Evolutionary conservation across 2,329 filamentous ascomycete genomes (phyloP), one percentile per base, ranked within the genome.

Genomic region (Setomelanomma holmii): DNA sequence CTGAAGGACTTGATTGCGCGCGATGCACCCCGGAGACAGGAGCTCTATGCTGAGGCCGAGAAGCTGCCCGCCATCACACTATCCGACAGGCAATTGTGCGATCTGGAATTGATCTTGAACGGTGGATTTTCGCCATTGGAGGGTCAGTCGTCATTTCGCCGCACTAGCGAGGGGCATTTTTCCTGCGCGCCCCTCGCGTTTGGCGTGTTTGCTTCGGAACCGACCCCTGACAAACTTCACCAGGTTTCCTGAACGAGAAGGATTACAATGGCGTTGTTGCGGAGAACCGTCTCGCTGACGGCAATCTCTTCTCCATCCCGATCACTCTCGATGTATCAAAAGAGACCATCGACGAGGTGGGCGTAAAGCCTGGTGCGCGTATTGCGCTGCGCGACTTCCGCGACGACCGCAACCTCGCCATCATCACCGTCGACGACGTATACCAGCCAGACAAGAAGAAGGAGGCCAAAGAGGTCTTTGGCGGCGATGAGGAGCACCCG

Each of bases 111-210:
- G 78, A 92, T 99, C 72, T 87, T 99, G 77, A 98, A 92, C 78
- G 95, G 95, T 75, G 95, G 95, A 63, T 99, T 99, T 82, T 97
- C 93, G 61, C 95, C 95, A 53, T 86, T 99, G 35, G 93, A 99
- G 86, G 95, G 93, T 96, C 86, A 83, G 61, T 69, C 55, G 56
- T 65, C 56, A 58, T 63, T 39, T 40, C 42, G 36, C 49, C 33
- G 35, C 44, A 42, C 40, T 48, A 52, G 49, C 40, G 45, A 43
- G 49, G 49, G 49, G 49, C 43, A 40, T 8, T 40, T 38, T 39
- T 40, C 30, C 34, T 17, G 5, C 21, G 44, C 33, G 56, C 68
- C 69, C 66, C 68, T 58, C 67, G 47, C 53, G 64, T 67, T 69
- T 68, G 66, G 21, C 38, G 7, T 53, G 62, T 66, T 65, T 67